Evolutionary conservation across 129 eudicot species (phyloP).

Genomic region (Centaurea solstitialis): DNA sequence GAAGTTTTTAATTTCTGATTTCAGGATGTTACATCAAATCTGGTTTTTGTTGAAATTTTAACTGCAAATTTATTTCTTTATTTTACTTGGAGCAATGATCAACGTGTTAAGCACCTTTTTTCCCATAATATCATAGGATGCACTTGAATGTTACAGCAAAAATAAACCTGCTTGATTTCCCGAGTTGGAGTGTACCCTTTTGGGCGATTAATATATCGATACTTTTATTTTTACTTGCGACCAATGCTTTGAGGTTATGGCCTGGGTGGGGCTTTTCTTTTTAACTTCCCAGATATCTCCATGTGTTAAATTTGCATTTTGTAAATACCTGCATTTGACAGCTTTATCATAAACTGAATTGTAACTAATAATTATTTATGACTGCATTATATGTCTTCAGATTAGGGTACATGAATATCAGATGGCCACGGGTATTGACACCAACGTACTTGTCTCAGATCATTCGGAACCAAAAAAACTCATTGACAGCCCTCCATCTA

Average conservation of each 20-base stretch:
- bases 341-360: background rate
- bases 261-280: background rate
- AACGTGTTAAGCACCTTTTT: background rate
- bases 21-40: background rate
- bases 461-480: constrained; percentile 68
- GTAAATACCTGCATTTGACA: background rate
- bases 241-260: background rate
- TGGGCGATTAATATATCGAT: background rate
- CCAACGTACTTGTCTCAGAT: constrained; percentile 76
- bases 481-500: constrained; percentile 71
- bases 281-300: background rate
- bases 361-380: background rate
- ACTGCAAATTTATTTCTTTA: background rate
- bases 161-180: background rate
- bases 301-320: background rate
- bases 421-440: constrained; percentile 86
- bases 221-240: background rate
- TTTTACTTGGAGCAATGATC: background rate
- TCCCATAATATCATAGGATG: background rate
- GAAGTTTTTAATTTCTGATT: background rate
- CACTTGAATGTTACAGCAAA: background rate
- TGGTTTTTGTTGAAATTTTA: background rate
- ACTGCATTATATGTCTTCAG: background rate
- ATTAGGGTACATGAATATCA: constrained; percentile 51
- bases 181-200: background rate